A percentile compares a stretch with the other conserved stretches of the same genome.
These are phyloP conservation scores for Rosa rugosa DNA, from an alignment of 306 rosid genomes.

Conservation along the genomic window DNA sequence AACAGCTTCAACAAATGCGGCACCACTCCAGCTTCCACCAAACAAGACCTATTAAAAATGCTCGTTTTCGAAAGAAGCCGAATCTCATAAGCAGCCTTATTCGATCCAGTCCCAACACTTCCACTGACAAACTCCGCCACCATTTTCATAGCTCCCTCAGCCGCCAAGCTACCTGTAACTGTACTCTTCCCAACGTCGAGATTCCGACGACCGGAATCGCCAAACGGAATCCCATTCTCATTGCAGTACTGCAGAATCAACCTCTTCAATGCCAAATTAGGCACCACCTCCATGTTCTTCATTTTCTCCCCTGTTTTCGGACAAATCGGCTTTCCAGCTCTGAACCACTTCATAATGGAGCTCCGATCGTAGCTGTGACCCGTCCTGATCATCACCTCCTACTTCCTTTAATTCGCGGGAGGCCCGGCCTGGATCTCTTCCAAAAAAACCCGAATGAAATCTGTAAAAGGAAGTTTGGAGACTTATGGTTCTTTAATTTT, in stretches of 20 bases:
- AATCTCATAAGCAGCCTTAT: too few species aligned
- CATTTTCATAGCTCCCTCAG: too few species aligned
- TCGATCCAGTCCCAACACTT: too few species aligned
- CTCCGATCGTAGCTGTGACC: conserved; percentile 87
- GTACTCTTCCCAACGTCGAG: conserved; percentile 31
- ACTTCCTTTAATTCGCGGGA: too few species aligned
- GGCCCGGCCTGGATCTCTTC: conserved; percentile 39
- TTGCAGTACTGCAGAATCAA: conserved; percentile 54
- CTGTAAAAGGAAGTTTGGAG: too few species aligned
- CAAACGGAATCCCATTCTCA: conserved; percentile 41
- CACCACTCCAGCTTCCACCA: too few species aligned
- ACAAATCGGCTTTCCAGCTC: conserved; percentile 55
- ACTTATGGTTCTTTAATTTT: too few species aligned
- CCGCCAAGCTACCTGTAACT: too few species aligned
- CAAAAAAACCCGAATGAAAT: conserved; percentile 45
- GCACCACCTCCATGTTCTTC: conserved; percentile 46
- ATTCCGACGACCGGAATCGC: conserved; percentile 35
- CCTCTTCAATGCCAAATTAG: conserved; percentile 53
- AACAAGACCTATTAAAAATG: too few species aligned
- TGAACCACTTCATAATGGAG: conserved; percentile 81
- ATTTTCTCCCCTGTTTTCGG: conserved; percentile 79
- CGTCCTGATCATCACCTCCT: conserved; percentile 57
- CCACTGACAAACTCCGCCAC: too few species aligned
- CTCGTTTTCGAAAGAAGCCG: too few species aligned
- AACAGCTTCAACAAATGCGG: too few species aligned